A percentile compares a stretch with the other conserved stretches of the same genome.
phyloP scores from a whole-genome alignment of 2,329 filamentous ascomycete genomes.

The Neonectria punicea region DNA sequence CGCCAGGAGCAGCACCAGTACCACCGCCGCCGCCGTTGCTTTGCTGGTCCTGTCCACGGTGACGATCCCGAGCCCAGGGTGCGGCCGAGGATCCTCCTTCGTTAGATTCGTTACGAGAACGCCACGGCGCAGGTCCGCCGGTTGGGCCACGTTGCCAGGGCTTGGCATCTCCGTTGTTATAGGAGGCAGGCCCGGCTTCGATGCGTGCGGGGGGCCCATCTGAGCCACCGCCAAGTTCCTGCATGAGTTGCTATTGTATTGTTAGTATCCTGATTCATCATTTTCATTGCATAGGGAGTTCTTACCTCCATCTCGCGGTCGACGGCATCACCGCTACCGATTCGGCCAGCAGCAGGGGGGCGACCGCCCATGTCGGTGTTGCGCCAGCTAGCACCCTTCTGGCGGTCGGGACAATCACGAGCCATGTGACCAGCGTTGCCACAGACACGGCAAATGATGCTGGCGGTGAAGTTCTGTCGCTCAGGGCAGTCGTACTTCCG shows the following conservation, averaged over 20 bases:
- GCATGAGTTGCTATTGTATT: slow-evolving; percentile 83
- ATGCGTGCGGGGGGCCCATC: slow-evolving; percentile 79
- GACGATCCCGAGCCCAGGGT: slow-evolving; percentile 72
- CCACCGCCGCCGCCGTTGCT: slow-evolving; percentile 36
- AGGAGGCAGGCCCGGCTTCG: slow-evolving; percentile 78
- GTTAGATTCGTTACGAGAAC: slow-evolving; percentile 63
- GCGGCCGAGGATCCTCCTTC: slow-evolving; percentile 61
- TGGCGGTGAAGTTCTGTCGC: slow-evolving; percentile 98
- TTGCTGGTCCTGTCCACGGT: slow-evolving; percentile 57
- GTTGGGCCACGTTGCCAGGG: slow-evolving; percentile 91
- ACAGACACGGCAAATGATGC: slow-evolving; percentile 98
- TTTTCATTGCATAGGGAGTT: slow-evolving; percentile 21
- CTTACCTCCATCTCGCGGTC: slow-evolving; percentile 95
- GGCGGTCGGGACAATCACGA: slow-evolving; percentile 94
- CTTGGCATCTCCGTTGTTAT: slow-evolving; percentile 71
- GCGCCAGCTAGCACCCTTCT: slow-evolving; percentile 91
- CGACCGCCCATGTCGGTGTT: slow-evolving; percentile 72
- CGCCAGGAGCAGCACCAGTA: slow-evolving; percentile 30
- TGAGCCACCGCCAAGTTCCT: slow-evolving; percentile 83
- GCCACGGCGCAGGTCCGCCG: slow-evolving; percentile 86
- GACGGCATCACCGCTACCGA: slow-evolving; percentile 83
- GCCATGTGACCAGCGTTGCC: slow-evolving; percentile 99
- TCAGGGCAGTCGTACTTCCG: slow-evolving; percentile 99
- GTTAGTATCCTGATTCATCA: slow-evolving; percentile 52
- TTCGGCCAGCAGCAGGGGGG: slow-evolving; percentile 66